Percentiles rank a stretch among this genome's conserved stretches.
phyloP scores from a whole-genome alignment of 1,284 basidiomycete genomes.

The Serendipita sp. region DNA sequence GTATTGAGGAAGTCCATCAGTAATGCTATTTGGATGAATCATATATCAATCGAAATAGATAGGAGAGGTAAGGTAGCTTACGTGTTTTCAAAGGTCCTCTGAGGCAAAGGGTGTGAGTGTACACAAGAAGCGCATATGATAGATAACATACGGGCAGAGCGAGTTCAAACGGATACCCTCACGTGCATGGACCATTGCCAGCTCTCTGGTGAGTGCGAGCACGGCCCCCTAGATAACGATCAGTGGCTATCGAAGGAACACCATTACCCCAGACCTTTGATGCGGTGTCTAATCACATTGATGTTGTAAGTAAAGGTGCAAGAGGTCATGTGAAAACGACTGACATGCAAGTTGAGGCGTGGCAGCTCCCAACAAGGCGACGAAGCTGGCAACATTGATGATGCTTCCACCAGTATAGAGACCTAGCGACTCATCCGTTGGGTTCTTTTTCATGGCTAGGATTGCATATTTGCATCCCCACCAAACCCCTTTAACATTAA shows the following conservation, averaged over 20 bases:
- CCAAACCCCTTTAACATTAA: constrained; percentile 98
- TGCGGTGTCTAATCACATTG: constrained; percentile 48
- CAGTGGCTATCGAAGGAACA: background rate
- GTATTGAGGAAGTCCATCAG: constrained; percentile 98
- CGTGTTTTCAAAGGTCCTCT: constrained; percentile 87
- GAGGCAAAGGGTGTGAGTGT: constrained; percentile 13
- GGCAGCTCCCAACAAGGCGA: constrained; percentile 84
- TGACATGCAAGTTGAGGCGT: constrained; percentile 90
- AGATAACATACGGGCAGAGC: constrained; percentile 71
- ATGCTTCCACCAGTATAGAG: constrained; percentile 79
- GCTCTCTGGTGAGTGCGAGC: constrained; percentile 92
- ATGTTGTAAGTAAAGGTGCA: constrained; percentile 8
- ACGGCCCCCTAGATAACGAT: constrained; percentile 62
- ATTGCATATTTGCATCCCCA: constrained; percentile 97
- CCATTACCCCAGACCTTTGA: constrained; percentile 44
- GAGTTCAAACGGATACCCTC: constrained; percentile 94
- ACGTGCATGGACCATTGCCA: constrained; percentile 92
- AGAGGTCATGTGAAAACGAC: constrained; percentile 20
- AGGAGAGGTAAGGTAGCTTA: constrained; percentile 25
- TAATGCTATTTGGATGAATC: constrained; percentile 39
- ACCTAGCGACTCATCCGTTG: constrained; percentile 65
- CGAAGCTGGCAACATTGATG: constrained; percentile 95
- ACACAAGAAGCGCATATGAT: background rate
- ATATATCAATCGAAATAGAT: background rate
- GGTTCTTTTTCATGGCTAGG: constrained; percentile 85